Base-by-base conservation (phyloP, 2,329 filamentous ascomycete genomes). In the Paraphoma chrysanthemicola region DNA sequence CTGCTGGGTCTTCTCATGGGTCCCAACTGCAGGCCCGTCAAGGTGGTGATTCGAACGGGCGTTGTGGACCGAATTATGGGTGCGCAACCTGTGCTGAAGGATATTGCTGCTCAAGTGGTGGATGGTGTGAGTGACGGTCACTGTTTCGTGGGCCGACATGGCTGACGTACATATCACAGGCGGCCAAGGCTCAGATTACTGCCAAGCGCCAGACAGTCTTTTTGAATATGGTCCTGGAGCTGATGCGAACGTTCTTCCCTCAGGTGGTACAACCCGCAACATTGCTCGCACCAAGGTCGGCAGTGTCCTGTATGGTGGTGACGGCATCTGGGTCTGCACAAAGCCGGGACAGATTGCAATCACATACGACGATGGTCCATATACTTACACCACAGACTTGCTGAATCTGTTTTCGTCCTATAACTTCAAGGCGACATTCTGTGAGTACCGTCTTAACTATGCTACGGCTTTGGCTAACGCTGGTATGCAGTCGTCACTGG, bases 391-490 rank as follows among this genome's bases (percentile, higher is more conserved):
- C 0, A 76, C 77, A 31, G 81, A 85, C 52, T 80, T 90, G 7
- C 79, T 90, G 7, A 83, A 89, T 66, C 79, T 86, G 51, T 80
- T 90, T 29, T 77, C 76, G 16, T 85, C 46, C 8, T 57, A 88
- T 61, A 76, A 81, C n/a, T 86, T 85, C 23, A 88, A 85, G 60
- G 88, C 86, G 0, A 90, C 88, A 0, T 90, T 91, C 74, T 90
- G 44, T 28, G 36, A 54, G 47, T 64, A 10, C 3, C 9, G 23
- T 10, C 3, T 4, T 10, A 36, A 4, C 6, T 36, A 5, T 23
- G 2, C 23, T 23, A 23, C 3, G 23, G 23, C 33, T 3, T 36
- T 14, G 33, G 3, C 33, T 36, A 14, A 36, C 14, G 33, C 10
- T 36, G n/a, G n/a, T n/a, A 36, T 36, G 14, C 33, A 51, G 49